Conservation (phyloP, 805 yeast species). For the Wickerhamomyces mucosus region DNA sequence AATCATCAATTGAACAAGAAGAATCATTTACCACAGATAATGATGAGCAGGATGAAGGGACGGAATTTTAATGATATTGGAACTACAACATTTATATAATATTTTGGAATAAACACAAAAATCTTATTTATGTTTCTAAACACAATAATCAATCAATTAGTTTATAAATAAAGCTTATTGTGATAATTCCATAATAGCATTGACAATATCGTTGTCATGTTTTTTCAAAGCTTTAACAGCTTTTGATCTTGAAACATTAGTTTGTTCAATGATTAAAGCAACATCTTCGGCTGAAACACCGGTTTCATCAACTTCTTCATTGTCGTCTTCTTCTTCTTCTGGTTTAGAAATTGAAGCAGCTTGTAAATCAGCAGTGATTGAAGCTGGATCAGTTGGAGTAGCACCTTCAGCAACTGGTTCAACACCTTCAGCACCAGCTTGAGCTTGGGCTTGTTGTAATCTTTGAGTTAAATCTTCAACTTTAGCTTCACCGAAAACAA, state of each 20-base stretch:
- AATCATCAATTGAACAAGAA: too few relatives aligned
- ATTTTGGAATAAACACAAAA: too few relatives aligned
- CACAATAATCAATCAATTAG: too few relatives aligned
- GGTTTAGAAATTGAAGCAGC: conserved; percentile 40
- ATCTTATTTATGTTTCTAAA: too few relatives aligned
- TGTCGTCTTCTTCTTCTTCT: conserved; percentile 41
- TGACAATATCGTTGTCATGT: conserved; percentile 90
- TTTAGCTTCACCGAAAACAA: conserved; percentile 97
- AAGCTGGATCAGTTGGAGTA: conserved; percentile 62
- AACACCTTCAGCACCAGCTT: conserved; percentile 28
- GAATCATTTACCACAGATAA: too few relatives aligned
- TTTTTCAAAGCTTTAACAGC: conserved; percentile 86
- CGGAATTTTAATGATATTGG: too few relatives aligned
- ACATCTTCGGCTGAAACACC: conserved; percentile 80
- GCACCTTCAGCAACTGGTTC: conserved; percentile 45
- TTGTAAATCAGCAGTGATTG: conserved; percentile 77
- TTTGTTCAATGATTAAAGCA: conserved; percentile 82
- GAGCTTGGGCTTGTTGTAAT: conserved; percentile 70
- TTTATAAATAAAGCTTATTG: conserved; percentile 7
- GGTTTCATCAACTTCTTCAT: conserved; percentile 71
- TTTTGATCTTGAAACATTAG: conserved; percentile 79
- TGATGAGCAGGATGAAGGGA: too few relatives aligned
- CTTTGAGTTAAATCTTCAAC: conserved; percentile 88
- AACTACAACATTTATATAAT: too few relatives aligned
- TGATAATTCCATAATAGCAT: conserved; percentile 82